Base-by-base conservation (phyloP, 208 protist species). In the Vickermania spadyakhi region DNA sequence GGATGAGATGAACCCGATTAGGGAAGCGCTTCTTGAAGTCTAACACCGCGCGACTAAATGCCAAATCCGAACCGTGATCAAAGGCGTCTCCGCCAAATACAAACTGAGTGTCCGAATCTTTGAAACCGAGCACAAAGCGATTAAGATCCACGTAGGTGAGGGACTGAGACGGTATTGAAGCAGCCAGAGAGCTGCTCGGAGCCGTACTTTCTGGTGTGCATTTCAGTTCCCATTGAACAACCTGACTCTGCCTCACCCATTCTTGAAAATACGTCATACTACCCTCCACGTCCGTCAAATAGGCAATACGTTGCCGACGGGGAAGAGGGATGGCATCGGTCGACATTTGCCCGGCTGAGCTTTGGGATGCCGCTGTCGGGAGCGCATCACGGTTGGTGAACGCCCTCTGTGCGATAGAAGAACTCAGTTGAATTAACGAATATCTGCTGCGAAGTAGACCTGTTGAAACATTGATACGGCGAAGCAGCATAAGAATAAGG, bases 31-130 rank as follows among this genome's bases (percentile, higher is more conserved):
- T 62, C 62, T 94, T 84, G 59, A 96, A 84, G 68, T 82, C 73
- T 23, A 94, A 60, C 58, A 95, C 63, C 29, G 64, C 65, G 55
- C 50, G 64, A 0, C 72, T 73, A 55, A 95, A 79, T 13, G 70
- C 67, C 21, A 96, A 64, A 52, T 95, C 88, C 5, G 63, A 42
- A 7, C 89, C 88, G 53, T 84, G 82, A 72, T 96, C 91, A 75
- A 94, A 93, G 21, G 71, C 79, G 59, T 96, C 91, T 7, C 91
- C 91, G 13, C 91, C 91, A 61, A 84, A 96, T 26, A 97, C 89
- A 52, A 97, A 93, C 52, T 91, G 70, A 1, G 75, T 77, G 2
- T 56, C 65, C 13, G 31, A 49, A 30, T 89, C 82, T 2, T 31
- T 64, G 54, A 89, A 86, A 28, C 49, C 57, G 2, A 92, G 69